Percentiles rank a stretch among this genome's conserved stretches.
Conservation (phyloP, 1,284 basidiomycete species). For the Trametes sp. region DNA sequence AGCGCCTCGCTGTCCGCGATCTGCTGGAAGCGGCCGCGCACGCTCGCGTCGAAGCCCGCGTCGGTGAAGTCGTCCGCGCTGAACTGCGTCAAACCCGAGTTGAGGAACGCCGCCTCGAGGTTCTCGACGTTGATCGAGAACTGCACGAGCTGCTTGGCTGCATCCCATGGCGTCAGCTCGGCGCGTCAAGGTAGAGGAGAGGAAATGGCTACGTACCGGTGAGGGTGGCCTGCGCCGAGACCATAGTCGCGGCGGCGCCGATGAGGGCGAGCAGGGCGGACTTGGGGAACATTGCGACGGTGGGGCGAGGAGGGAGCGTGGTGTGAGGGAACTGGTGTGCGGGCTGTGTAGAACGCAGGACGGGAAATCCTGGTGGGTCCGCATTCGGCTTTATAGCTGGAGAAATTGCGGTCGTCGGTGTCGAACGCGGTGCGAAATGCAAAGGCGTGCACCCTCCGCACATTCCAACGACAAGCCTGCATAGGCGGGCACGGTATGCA, state of each 20-base stretch:
- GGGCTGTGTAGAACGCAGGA: neutral
- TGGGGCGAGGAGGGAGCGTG: neutral
- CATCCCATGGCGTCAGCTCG: neutral
- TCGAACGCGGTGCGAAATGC: neutral
- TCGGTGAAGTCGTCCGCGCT: conserved; percentile 48
- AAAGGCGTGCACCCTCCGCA: neutral
- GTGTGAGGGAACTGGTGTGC: neutral
- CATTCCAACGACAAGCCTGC: neutral
- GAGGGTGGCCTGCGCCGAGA: neutral
- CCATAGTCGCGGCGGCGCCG: neutral
- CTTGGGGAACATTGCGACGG: conserved; percentile 3
- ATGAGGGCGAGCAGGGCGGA: conserved; percentile 4
- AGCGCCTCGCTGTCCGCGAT: conserved; percentile 59
- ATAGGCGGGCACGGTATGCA: neutral
- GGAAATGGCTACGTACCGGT: neutral
- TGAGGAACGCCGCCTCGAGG: conserved; percentile 54
- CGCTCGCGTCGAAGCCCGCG: conserved; percentile 44
- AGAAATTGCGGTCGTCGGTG: neutral
- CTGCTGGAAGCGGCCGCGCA: conserved; percentile 52
- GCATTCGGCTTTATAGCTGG: neutral
- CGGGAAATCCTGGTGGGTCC: neutral
- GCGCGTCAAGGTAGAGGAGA: neutral
- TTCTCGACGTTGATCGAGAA: conserved; percentile 68
- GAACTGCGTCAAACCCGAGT: conserved; percentile 48
- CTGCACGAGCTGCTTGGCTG: conserved; percentile 51